Percentiles rank a stretch among this genome's conserved stretches.
These are phyloP conservation scores for Ehretia macrophylla DNA, from an alignment of 257 asterid genomes.

Conservation along the genomic window DNA sequence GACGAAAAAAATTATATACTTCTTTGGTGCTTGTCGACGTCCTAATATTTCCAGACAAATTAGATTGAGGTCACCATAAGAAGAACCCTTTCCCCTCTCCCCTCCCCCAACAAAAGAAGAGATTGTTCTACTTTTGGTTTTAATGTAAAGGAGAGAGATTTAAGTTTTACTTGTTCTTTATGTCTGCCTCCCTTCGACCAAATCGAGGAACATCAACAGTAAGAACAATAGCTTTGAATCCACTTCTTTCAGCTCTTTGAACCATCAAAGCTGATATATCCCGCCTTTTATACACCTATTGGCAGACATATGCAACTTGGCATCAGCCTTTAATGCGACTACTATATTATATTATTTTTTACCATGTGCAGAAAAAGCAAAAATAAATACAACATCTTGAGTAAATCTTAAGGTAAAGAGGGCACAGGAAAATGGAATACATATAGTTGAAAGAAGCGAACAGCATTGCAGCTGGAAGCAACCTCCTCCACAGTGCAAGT, in stretches of 20 bases:
- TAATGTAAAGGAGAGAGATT: background rate
- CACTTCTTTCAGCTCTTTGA: constrained; percentile 59
- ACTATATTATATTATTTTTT: too few species aligned
- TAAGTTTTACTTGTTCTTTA: constrained; percentile 45
- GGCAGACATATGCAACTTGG: background rate
- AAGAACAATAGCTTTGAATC: constrained; percentile 56
- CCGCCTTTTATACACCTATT: constrained; percentile 47
- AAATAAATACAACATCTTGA: background rate
- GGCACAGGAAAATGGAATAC: constrained; percentile 21
- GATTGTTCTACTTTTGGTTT: background rate
- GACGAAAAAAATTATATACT: too few species aligned
- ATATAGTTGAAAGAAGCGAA: constrained; percentile 61
- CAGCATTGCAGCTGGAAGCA: constrained; percentile 56
- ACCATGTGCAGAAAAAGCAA: background rate
- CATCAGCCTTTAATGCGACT: background rate
- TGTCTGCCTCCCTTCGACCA: constrained; percentile 60
- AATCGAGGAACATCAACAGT: constrained; percentile 56
- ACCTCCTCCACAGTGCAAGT: constrained; percentile 60
- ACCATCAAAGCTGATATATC: constrained; percentile 52
- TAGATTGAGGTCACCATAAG: background rate
- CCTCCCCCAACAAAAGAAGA: background rate
- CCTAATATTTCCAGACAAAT: too few species aligned
- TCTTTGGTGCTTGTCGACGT: background rate
- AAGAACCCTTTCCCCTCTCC: too few species aligned
- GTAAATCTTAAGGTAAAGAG: background rate